A percentile compares a stretch with the other conserved stretches of the same genome.
Conservation (phyloP, 176 grass and related monocot species). For the Musa itinerans region DNA sequence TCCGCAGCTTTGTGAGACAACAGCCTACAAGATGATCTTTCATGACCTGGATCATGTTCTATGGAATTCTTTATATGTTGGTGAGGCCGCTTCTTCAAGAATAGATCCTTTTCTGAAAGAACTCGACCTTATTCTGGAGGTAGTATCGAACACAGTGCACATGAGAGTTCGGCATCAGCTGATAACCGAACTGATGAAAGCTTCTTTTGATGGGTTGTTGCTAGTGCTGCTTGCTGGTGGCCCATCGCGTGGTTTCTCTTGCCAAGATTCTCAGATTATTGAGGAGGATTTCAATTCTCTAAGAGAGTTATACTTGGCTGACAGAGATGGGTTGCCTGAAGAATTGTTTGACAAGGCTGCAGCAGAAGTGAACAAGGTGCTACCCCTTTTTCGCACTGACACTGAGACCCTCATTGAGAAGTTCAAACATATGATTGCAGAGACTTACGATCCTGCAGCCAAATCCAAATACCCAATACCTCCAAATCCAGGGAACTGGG, state of each 20-base stretch:
- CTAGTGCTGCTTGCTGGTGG: slow-evolving; percentile 87
- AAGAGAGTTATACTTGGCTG: slow-evolving; percentile 75
- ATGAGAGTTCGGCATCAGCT: slow-evolving; percentile 63
- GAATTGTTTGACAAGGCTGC: slow-evolving; percentile 85
- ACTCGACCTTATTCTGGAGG: slow-evolving; percentile 71
- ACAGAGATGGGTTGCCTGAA: slow-evolving; percentile 87
- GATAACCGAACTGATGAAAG: slow-evolving; percentile 93
- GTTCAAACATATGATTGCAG: slow-evolving; percentile 54
- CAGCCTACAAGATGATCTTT: slow-evolving; percentile 85
- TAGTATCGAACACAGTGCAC: slow-evolving; percentile 71
- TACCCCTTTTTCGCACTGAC: slow-evolving; percentile 61
- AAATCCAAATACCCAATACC: slow-evolving; percentile 60
- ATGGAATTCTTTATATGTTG: slow-evolving; percentile 77
- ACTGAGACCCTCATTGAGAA: slow-evolving; percentile 60
- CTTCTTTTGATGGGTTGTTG: slow-evolving; percentile 86
- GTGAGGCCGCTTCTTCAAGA: slow-evolving; percentile 56
- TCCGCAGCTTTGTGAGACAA: slow-evolving; percentile 76
- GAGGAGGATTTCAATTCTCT: slow-evolving; percentile 77
- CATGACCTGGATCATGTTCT: slow-evolving; percentile 69
- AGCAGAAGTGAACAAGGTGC: slow-evolving; percentile 72
- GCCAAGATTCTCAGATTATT: slow-evolving; percentile 59
- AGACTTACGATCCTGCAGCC: slow-evolving; percentile 37
- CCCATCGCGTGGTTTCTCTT: slow-evolving; percentile 57
- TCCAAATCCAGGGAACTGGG: slow-evolving; percentile 74
- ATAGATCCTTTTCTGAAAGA: slow-evolving; percentile 60